Evolutionary conservation across 495 filamentous ascomycete species (phyloP).

Genomic region (Annulohypoxylon bovei): DNA sequence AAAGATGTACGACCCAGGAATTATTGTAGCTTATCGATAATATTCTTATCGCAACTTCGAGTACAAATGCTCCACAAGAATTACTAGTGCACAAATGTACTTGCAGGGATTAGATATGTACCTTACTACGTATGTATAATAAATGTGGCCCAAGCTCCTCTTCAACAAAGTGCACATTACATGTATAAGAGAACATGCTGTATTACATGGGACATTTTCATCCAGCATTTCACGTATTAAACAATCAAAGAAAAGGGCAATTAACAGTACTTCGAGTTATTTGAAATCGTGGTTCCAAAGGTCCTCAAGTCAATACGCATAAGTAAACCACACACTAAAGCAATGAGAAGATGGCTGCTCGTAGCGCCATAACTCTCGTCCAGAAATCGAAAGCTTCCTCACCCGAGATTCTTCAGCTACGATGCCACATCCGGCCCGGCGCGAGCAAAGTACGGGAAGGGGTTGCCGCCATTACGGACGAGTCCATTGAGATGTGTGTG

Average conservation of each 20-base stretch:
- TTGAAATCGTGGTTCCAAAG: no score
- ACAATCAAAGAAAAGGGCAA: neutral
- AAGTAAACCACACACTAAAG: neutral
- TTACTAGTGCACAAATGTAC: neutral
- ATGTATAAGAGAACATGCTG: neutral
- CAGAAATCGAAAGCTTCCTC: constrained; percentile 47
- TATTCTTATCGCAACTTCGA: neutral
- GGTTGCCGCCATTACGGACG: constrained; percentile 61
- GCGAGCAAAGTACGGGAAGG: constrained; percentile 68
- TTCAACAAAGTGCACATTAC: neutral
- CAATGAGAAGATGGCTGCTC: constrained; percentile 37
- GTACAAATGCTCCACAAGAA: neutral
- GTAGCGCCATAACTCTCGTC: constrained; percentile 42
- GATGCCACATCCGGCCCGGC: constrained; percentile 73
- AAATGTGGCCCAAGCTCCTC: constrained; percentile 1
- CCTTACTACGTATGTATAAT: no score
- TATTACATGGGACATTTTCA: neutral
- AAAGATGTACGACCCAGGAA: neutral
- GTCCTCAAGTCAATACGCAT: neutral
- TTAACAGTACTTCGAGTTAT: no score
- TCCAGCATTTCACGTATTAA: neutral
- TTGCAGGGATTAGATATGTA: neutral
- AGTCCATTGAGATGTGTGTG: constrained; percentile 69
- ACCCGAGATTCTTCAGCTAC: constrained; percentile 55
- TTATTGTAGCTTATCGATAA: neutral